phyloP scores from a whole-genome alignment of 1,284 basidiomycete genomes.

The Naganishia cerealis region DNA sequence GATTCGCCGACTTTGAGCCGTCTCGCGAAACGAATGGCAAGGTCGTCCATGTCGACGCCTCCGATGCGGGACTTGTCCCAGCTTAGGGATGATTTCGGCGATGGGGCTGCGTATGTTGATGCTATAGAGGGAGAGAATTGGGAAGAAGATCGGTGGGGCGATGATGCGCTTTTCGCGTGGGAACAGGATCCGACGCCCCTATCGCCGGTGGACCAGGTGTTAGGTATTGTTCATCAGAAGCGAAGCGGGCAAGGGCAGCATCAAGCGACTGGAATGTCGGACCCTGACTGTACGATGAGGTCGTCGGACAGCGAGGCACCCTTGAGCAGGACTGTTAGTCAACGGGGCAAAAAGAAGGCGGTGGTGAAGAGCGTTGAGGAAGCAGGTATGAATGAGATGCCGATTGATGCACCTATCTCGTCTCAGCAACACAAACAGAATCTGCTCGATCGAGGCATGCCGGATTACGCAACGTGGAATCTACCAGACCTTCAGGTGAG shows the following conservation, averaged over 20 bases:
- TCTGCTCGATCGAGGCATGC: conserved; percentile 42
- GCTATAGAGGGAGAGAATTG: conserved; percentile 31
- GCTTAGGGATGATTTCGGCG: neutral
- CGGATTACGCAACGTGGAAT: conserved; percentile 46
- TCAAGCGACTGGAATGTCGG: neutral
- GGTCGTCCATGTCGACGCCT: conserved; percentile 22
- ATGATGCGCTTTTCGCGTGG: conserved; percentile 40
- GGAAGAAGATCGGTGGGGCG: conserved; percentile 43
- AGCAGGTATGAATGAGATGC: conserved; percentile 34
- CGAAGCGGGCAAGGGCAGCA: neutral
- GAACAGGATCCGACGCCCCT: neutral
- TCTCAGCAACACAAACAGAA: conserved; percentile 24
- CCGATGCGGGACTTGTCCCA: conserved; percentile 1
- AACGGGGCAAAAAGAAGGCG: neutral
- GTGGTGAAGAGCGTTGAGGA: conserved; percentile 31
- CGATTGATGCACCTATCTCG: neutral
- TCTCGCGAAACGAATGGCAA: conserved; percentile 25
- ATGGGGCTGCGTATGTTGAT: neutral
- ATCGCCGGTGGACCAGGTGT: neutral
- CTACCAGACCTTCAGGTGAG: conserved; percentile 46
- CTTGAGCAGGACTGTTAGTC: neutral
- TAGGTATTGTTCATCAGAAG: neutral
- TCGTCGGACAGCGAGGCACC: neutral
- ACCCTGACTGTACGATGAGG: neutral
- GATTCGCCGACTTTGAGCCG: conserved; percentile 17